Base-by-base conservation (phyloP, 2,329 filamentous ascomycete species). In the Paraphoma sp. region DNA sequence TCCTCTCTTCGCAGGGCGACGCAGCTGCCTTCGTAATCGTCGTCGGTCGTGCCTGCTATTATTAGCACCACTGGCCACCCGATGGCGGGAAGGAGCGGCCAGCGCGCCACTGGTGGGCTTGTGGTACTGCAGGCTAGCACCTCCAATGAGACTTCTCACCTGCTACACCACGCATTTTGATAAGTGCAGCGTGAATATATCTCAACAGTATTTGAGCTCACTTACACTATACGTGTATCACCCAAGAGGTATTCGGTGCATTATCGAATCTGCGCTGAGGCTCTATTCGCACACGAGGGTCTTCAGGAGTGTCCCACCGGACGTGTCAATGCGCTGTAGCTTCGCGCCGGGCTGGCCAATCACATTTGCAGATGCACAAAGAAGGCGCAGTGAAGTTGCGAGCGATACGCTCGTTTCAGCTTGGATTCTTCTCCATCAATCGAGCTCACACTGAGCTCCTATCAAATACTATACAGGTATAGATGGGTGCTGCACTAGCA, bases 401-500 rank as follows among this genome's bases (percentile, higher is more conserved):
- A 64, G 68, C 68, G 58, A 64, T 57, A 64, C 65, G 69, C 68
- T 62, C 60, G 60, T 68, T 61, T 64, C 61, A 62, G 48, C 57
- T 65, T 64, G 48, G 46, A 62, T 67, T 62, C 58, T 58, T 62
- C 56, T 64, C 46, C 41, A 38, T 44, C 56, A 53, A 58, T 51
- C 31, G 55, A 48, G 57, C 57, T 58, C 61, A 51, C 58, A 52
- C 58, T 64, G 59, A 63, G 50, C 61, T 55, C 60, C 57, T 64
- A 54, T 58, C 55, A 47, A 64, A 46, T 74, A 72, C 64, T 68
- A 57, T 73, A 73, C 70, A 71, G 45, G 56, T 62, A 60, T 57
- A 56, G 33, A 57, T 63, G 63, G 65, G 67, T 71, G 71, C 70
- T 73, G 71, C 71, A 66, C 71, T 73, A 74, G 71, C 69, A 38